These are phyloP conservation scores for Lizonia empirigonia DNA, from an alignment of 2,329 filamentous ascomycete genomes.

Conservation along the genomic window DNA sequence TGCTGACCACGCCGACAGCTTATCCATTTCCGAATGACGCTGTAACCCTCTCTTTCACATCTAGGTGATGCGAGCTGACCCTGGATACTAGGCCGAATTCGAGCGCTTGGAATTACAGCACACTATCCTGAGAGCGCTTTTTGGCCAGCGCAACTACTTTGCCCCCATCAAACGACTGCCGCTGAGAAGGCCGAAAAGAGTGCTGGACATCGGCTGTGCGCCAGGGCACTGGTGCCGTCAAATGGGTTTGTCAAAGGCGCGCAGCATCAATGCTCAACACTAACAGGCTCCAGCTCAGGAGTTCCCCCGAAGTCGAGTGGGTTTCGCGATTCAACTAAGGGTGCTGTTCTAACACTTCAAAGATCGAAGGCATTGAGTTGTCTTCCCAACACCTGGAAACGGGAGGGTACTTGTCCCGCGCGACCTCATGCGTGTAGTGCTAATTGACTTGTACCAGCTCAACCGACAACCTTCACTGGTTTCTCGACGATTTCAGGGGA, in stretches of 20 bases:
- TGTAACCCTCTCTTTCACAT: constrained; percentile 27
- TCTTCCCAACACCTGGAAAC: constrained; percentile 49
- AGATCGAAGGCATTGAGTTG: constrained; percentile 52
- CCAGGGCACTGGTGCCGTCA: constrained; percentile 52
- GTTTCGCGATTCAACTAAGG: constrained; percentile 2
- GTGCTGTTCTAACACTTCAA: constrained; percentile 23
- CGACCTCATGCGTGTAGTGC: no score
- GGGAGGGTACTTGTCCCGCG: constrained; percentile 31
- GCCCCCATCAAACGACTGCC: constrained; percentile 45
- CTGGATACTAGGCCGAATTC: constrained; percentile 39
- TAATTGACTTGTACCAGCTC: constrained; percentile 46
- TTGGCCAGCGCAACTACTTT: constrained; percentile 43
- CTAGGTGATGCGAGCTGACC: constrained; percentile 16
- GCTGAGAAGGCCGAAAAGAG: constrained; percentile 40
- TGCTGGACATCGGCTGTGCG: constrained; percentile 52
- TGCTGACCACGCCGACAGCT: constrained; percentile 38
- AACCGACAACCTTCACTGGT: constrained; percentile 75
- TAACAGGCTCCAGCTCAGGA: constrained; percentile 39
- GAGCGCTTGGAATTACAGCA: constrained; percentile 49
- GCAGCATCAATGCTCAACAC: background rate
- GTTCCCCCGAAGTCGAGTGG: constrained; percentile 42
- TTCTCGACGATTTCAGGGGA: constrained; percentile 70
- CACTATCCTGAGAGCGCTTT: constrained; percentile 46
- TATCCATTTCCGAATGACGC: constrained; percentile 49
- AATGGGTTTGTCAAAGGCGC: constrained; percentile 43